Base-by-base conservation (phyloP, 2,329 filamentous ascomycete species). In the Purpureocillium lavendulum region DNA sequence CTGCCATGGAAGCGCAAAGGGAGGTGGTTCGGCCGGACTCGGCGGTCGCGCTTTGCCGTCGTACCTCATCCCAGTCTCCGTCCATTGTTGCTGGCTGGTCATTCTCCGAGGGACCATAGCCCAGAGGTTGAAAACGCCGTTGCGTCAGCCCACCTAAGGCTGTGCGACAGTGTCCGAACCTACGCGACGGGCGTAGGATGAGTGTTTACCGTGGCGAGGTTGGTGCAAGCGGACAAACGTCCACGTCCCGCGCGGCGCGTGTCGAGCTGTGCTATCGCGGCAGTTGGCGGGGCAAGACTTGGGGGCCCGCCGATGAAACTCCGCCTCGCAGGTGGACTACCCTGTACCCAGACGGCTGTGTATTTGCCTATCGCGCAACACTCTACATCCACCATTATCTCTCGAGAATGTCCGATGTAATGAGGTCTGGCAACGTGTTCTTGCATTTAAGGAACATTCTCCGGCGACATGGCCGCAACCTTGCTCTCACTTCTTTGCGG, bases 51-150 rank as follows among this genome's bases (percentile, higher is more conserved):
- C 4, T 13, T n/a, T 11, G 21, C 30, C 9, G 3, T 26, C 41
- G 5, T 33, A 76, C 77, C 71, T 82, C 76, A 64, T 79, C 76
- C 77, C 77, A 82, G 62, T 81, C 77, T 61, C 70, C 74, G 62
- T 82, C 77, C 77, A 81, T 81, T 56, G 62, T 67, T 55, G 49
- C 58, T 50, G 54, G 45, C 50, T 62, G 50, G 51, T 55, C 57
- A 63, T 64, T 54, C 49, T 61, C 56, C 46, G 46, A 43, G 46
- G 49, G 50, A 52, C 45, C 60, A 65, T 63, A 55, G 46, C 51
- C 52, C 39, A 39, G 26, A 21, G 28, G 39, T 34, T 16, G 35
- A 35, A 33, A 42, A 40, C 24, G 11, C n/a, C n/a, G n/a, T n/a
- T n/a, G 26, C 8, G 12, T 35, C 31, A 41, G 37, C 40, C 40